These are phyloP conservation scores for Erucastrum elatum DNA, from an alignment of 345 rosid genomes.

Conservation along the genomic window DNA sequence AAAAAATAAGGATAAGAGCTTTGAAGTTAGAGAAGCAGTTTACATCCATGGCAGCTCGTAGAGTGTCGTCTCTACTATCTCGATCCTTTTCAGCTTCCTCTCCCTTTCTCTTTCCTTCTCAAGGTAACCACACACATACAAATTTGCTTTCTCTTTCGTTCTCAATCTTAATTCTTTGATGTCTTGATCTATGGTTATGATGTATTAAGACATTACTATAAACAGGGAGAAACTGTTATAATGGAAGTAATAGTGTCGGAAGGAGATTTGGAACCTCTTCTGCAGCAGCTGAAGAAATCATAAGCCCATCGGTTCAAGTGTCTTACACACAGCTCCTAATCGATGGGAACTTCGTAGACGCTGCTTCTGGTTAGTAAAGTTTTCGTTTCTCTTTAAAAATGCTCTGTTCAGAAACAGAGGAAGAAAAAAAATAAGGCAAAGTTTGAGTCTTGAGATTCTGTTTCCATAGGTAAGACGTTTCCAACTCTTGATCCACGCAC, in stretches of 20 bases:
- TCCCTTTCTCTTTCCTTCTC: constrained; percentile 44
- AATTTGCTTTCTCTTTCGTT: constrained; percentile 37
- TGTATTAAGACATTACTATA: background rate
- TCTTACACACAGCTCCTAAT: constrained; percentile 68
- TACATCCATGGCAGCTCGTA: constrained; percentile 61
- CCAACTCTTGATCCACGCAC: constrained; percentile 86
- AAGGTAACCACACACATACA: constrained; percentile 36
- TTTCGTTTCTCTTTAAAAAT: constrained; percentile 1
- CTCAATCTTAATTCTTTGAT: constrained; percentile 32
- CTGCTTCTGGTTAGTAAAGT: constrained; percentile 73
- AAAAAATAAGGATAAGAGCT: constrained; percentile 17
- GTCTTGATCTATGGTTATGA: background rate
- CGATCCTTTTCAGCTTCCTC: constrained; percentile 53
- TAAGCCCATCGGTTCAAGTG: constrained; percentile 66
- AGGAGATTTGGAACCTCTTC: constrained; percentile 60
- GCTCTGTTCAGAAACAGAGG: background rate
- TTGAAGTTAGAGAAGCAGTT: background rate
- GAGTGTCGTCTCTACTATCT: constrained; percentile 52
- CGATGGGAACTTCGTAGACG: constrained; percentile 77
- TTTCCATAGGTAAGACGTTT: constrained; percentile 61
- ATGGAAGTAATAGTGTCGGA: constrained; percentile 37
- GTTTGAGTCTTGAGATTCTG: background rate
- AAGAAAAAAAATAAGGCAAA: background rate
- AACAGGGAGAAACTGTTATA: constrained; percentile 47
- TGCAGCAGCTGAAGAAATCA: constrained; percentile 67